Base-by-base conservation (phyloP, 805 yeast genomes). In the Ogataea wickerhamii region DNA sequence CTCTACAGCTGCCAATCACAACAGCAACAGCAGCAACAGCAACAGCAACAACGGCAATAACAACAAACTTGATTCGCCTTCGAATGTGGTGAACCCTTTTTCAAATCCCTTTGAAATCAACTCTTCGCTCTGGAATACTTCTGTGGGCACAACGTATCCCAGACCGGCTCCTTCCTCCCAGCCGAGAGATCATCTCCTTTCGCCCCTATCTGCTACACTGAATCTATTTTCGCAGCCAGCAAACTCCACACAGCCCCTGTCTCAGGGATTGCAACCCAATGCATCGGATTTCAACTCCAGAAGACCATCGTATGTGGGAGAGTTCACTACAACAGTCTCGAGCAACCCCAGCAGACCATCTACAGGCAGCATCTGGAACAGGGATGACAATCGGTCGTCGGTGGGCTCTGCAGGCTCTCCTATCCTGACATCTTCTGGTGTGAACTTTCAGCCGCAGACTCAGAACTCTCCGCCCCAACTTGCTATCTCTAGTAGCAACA, bases 331-430 rank as follows among this genome's bases (percentile, higher is more conserved):
- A 10, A 20, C 36, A 21, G 36, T 42, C 17, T n/a, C 28, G 8
- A 16, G 12, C 28, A 32, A 32, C 23, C 22, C 22, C 11, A 42
- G 48, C 45, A 45, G 52, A 28, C 49, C 48, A 10, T 36, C 43
- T 13, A 44, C 48, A 2, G 44, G 43, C 10, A 47, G 45, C 32
- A 45, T 45, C 18, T 38, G 49, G 48, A 44, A 43, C 29, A 25
- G 44, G 13, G 44, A 40, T 32, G 51, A 48, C 36, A 44, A 43
- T 32, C 40, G 56, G 28, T 43, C 52, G 8, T 52, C 58, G 5
- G 37, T 47, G 8, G 56, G 55, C 6, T 52, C 60, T 10, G 45
- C 51, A 6, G 49, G 54, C 2, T 53, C 57, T 14, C 60, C 60
- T 8, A 32, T 50, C 12, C 32, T 51, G 6, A 37, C 34, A n/a